Conservation (phyloP, 2,329 filamentous ascomycete species). For the Lizonia empirigonia region DNA sequence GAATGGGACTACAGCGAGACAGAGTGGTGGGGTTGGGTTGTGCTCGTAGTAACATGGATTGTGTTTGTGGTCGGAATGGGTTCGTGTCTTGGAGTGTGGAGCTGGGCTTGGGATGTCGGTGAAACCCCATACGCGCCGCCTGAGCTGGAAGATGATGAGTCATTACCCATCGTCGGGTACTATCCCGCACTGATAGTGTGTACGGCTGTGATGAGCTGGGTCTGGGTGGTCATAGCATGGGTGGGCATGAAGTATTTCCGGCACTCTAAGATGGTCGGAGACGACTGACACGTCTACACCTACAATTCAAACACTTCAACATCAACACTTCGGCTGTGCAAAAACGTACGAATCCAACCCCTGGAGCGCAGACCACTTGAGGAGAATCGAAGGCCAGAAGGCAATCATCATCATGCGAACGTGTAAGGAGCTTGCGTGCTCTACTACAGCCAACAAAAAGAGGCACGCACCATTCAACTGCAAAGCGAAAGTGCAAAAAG, state of each 20-base stretch:
- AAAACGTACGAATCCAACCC: too few relatives aligned
- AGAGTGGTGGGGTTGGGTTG: conserved; percentile 97
- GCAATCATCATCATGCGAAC: too few relatives aligned
- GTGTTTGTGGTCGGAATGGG: conserved; percentile 98
- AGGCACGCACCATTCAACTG: too few relatives aligned
- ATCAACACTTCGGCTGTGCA: not conserved
- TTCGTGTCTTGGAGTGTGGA: conserved; percentile 92
- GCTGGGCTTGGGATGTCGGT: conserved; percentile 98
- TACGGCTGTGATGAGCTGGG: conserved; percentile 97
- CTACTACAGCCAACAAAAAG: too few relatives aligned
- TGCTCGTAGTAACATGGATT: conserved; percentile 88
- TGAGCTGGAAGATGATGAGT: conserved; percentile 92
- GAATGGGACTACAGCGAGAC: conserved; percentile 94
- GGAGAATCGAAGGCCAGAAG: too few relatives aligned
- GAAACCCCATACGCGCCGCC: conserved; percentile 94
- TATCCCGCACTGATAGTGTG: conserved; percentile 94
- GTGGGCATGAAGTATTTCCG: conserved; percentile 99
- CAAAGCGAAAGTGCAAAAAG: not conserved
- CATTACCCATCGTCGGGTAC: conserved; percentile 93
- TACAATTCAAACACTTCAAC: not conserved
- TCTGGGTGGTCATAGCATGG: conserved; percentile 98
- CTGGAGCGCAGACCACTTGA: too few relatives aligned
- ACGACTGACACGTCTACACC: conserved; percentile 47
- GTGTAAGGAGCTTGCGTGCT: too few relatives aligned
- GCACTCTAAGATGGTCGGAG: conserved; percentile 85